Percentiles rank a stretch among this genome's conserved stretches.
Evolutionary conservation across 2,329 filamentous ascomycete species (phyloP).

Genomic region (Penicillium sp.): DNA sequence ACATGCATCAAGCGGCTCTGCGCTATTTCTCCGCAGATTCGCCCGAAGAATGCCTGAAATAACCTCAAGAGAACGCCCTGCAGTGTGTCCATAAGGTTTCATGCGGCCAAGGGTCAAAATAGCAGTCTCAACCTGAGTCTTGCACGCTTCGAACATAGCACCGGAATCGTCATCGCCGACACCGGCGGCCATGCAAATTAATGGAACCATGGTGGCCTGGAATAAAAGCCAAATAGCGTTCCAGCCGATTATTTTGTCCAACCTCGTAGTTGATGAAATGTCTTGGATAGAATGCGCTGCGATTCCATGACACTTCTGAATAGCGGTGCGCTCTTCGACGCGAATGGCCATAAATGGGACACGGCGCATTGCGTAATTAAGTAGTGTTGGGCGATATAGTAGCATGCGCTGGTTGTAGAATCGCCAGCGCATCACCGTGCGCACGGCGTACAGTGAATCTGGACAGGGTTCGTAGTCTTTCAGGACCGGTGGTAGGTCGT

Average conservation of each 20-base stretch:
- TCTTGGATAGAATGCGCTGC: conserved; percentile 67
- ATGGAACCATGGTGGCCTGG: conserved; percentile 71
- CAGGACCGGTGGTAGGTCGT: conserved; percentile 62
- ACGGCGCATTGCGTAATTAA: conserved; percentile 56
- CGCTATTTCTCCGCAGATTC: background rate
- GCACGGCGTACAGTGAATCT: conserved; percentile 63
- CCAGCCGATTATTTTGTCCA: conserved; percentile 71
- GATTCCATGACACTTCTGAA: conserved; percentile 64
- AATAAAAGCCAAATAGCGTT: conserved; percentile 75
- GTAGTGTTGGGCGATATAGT: conserved; percentile 65
- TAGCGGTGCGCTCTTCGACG: conserved; percentile 61
- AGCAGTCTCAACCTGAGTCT: conserved; percentile 13
- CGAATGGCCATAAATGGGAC: conserved; percentile 47
- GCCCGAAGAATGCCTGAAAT: conserved; percentile 12
- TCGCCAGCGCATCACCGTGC: conserved; percentile 73
- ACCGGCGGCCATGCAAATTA: conserved; percentile 35
- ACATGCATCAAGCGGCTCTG: conserved; percentile 20
- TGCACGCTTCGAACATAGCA: conserved; percentile 8
- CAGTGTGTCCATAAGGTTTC: conserved; percentile 13
- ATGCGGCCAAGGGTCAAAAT: conserved; percentile 13
- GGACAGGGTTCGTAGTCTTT: conserved; percentile 61
- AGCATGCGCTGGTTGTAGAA: conserved; percentile 72
- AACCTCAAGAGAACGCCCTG: conserved; percentile 12
- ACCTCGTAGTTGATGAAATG: conserved; percentile 63
- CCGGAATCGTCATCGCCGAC: conserved; percentile 3